phyloP scores from a whole-genome alignment of 352 stramenopile genomes.

The Peronospora destructor region DNA sequence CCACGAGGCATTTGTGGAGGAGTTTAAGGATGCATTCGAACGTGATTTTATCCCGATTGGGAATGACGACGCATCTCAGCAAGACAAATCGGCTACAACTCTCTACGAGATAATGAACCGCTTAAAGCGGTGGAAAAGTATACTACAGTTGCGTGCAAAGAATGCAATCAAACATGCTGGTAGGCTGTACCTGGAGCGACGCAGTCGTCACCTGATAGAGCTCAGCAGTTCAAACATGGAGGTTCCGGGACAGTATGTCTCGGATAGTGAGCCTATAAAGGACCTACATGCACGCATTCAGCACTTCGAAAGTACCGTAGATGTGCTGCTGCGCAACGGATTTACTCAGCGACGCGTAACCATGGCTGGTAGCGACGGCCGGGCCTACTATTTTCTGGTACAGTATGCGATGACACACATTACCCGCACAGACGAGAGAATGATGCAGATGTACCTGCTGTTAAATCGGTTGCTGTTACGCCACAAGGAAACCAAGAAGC shows the following conservation, averaged over 20 bases:
- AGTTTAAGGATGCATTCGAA: conserved; percentile 84
- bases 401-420: conserved; percentile 91
- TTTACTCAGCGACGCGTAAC: conserved; percentile 88
- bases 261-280: conserved; percentile 87
- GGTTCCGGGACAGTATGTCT: conserved; percentile 89
- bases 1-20: conserved; percentile 80
- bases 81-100: conserved; percentile 34
- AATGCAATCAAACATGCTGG: conserved; percentile 62
- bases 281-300: conserved; percentile 87
- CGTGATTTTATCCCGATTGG: conserved; percentile 62
- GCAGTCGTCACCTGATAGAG: conserved; percentile 85
- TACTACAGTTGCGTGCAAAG: conserved; percentile 81
- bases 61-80: conserved; percentile 21
- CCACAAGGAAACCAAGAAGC: conserved; percentile 84
- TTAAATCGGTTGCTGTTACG: conserved; percentile 80
- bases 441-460: conserved; percentile 90
- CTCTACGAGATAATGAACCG: conserved; percentile 84
- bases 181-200: conserved; percentile 79
- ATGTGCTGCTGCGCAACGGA: conserved; percentile 79
- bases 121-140: conserved; percentile 88
- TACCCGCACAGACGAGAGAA: conserved; percentile 90
- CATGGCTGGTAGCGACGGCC: conserved; percentile 85
- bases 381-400: conserved; percentile 87
- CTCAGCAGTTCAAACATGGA: conserved; percentile 85
- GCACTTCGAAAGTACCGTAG: conserved; percentile 84